Evolutionary conservation across 306 rosid species (phyloP).

Genomic region (Inga leiocalycina): DNA sequence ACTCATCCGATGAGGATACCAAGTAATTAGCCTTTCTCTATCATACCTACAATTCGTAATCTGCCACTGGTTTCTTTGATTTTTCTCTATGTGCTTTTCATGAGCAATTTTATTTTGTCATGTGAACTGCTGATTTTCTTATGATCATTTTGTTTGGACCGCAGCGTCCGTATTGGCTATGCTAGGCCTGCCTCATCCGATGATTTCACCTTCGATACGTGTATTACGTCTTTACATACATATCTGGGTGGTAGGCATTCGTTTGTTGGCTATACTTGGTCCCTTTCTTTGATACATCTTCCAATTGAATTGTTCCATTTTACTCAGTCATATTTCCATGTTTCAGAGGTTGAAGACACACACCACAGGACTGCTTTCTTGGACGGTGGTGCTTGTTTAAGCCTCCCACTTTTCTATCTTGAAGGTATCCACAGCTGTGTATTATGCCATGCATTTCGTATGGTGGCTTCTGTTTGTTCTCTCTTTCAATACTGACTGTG

Average conservation of each 20-base stretch:
- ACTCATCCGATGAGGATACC: conserved; percentile 52
- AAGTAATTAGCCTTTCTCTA: conserved; percentile 45
- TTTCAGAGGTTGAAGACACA: conserved; percentile 92
- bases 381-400: conserved; percentile 74
- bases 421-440: conserved; percentile 51
- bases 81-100: background rate
- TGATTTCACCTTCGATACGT: conserved; percentile 55
- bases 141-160: conserved; percentile 26
- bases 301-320: background rate
- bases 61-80: background rate
- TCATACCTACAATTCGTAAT: background rate
- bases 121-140: background rate
- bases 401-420: conserved; percentile 77
- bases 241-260: conserved; percentile 84
- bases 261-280: background rate
- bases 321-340: conserved; percentile 19
- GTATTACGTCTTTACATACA: conserved; percentile 73
- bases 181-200: conserved; percentile 36
- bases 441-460: background rate
- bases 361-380: conserved; percentile 75
- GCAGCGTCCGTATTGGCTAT: conserved; percentile 36
- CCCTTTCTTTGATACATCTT: background rate
- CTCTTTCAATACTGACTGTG: background rate
- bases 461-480: background rate
- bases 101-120: background rate